Base-by-base conservation (phyloP, 495 filamentous ascomycete species). In the Lepidopterella palustris region DNA sequence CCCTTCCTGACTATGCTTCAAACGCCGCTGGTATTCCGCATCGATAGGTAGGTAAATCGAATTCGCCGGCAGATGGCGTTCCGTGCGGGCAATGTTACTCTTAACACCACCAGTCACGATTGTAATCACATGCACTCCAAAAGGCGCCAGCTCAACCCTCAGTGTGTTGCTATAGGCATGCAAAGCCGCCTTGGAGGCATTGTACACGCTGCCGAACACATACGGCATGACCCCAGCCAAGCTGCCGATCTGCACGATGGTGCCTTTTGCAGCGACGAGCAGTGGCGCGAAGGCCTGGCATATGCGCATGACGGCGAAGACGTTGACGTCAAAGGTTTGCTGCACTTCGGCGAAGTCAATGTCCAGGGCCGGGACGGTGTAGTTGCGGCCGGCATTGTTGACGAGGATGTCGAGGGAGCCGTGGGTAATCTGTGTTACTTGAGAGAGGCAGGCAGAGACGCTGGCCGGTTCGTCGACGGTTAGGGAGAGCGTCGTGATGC, bases 81-180 rank as follows among this genome's bases (percentile, higher is more conserved):
- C 62, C 9, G 69, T 76, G 13, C 83, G 73, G 6, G 81, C 77
- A 63, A 86, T 83, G 18, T 78, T 80, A 48, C 75, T 79, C 67
- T 82, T 74, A 24, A 86, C 82, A 4, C 84, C 83, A 3, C 84
- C 84, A 4, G 83, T 87, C 6, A 85, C 72, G 6, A 87, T 71
- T 0, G 68, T 71, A 18, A 76, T 59, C n/a, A 77, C 76, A 15
- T 62, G 35, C 3, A 79, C 78, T 4, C 72, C 76, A 9, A 82
- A 72, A 6, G 77, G 79, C 35, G 64, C 72, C 21, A 82, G 61
- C 58, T 80, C 85, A 9, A 87, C 73, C 11, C 83, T 76, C 40
- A 88, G 67, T 1, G 83, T 82, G 35, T 86, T 77, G 62, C 74
- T 80, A 59, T 82, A 84, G 2, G 78, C 74, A 58, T 84, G 82